Evolutionary conservation across 2,329 filamentous ascomycete species (phyloP).

Genomic region (Domatiomyces globalis): DNA sequence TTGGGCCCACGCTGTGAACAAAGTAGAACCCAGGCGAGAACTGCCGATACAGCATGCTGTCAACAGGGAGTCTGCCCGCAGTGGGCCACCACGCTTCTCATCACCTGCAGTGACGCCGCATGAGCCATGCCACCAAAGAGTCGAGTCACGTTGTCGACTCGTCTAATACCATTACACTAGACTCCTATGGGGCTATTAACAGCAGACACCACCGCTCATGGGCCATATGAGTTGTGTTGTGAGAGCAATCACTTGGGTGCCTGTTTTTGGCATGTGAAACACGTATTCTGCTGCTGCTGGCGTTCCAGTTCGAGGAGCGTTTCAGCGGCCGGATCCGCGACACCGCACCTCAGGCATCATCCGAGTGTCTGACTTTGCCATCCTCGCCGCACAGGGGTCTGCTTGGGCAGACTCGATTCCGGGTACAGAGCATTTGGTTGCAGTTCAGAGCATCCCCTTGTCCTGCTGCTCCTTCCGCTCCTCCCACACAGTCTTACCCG

Average conservation of each 20-base stretch:
- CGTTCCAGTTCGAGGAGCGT: not conserved
- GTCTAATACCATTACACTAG: not conserved
- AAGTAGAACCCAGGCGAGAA: not conserved
- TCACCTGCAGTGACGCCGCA: not conserved
- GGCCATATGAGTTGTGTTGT: not conserved
- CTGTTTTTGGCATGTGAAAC: not conserved
- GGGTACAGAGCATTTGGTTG: not conserved
- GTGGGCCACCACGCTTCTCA: not conserved
- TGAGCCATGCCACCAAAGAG: not conserved
- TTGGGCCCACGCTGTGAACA: not conserved
- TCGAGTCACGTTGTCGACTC: not conserved
- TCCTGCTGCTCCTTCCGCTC: conserved; percentile 79
- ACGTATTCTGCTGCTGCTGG: not conserved
- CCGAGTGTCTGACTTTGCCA: not conserved
- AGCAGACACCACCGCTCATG: not conserved
- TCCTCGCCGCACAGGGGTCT: not conserved
- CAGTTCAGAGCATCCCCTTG: conserved; percentile 70
- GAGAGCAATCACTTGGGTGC: not conserved
- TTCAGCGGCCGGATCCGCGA: not conserved
- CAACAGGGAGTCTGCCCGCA: not conserved
- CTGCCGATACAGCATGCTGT: not conserved
- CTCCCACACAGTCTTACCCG: conserved; percentile 96
- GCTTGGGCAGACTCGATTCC: not conserved
- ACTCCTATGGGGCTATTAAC: not conserved
- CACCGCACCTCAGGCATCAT: not conserved